These are phyloP conservation scores for Pseudogymnoascus sp. DNA, from an alignment of 2,329 filamentous ascomycete species.

Conservation along the genomic window DNA sequence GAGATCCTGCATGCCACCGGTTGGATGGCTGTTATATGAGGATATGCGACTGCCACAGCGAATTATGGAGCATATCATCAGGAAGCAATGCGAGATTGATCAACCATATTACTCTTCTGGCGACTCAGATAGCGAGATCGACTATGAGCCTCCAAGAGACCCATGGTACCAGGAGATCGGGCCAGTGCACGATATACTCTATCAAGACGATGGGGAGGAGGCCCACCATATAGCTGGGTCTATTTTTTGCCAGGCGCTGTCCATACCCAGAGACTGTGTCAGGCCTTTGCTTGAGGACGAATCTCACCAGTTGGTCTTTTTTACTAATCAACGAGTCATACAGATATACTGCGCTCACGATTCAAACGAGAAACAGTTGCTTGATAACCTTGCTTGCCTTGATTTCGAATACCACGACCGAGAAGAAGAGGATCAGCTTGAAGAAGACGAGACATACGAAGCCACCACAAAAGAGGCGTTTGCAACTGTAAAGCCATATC, in stretches of 20 bases:
- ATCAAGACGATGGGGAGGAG: background rate
- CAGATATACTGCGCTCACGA: conserved; percentile 25
- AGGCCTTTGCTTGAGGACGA: conserved; percentile 3
- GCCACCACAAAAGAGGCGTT: conserved; percentile 16
- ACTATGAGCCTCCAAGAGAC: background rate
- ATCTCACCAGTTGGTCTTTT: conserved; percentile 21
- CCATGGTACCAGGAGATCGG: conserved; percentile 7
- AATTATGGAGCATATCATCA: background rate
- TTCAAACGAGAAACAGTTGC: conserved; percentile 13
- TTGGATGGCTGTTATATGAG: background rate
- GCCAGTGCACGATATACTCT: background rate
- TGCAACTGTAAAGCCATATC: conserved; percentile 11
- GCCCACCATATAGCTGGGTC: background rate
- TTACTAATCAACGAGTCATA: conserved; percentile 25
- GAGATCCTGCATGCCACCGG: background rate
- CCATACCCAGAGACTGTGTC: background rate
- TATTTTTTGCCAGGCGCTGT: background rate
- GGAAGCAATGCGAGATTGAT: background rate
- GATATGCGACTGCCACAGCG: background rate
- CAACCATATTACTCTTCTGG: background rate
- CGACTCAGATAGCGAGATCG: background rate
- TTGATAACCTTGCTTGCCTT: background rate
- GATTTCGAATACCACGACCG: background rate
- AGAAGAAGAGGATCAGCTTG: background rate
- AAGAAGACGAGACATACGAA: conserved; percentile 17